These are phyloP conservation scores for Hypericum perforatum DNA, from an alignment of 345 rosid genomes.

Conservation along the genomic window DNA sequence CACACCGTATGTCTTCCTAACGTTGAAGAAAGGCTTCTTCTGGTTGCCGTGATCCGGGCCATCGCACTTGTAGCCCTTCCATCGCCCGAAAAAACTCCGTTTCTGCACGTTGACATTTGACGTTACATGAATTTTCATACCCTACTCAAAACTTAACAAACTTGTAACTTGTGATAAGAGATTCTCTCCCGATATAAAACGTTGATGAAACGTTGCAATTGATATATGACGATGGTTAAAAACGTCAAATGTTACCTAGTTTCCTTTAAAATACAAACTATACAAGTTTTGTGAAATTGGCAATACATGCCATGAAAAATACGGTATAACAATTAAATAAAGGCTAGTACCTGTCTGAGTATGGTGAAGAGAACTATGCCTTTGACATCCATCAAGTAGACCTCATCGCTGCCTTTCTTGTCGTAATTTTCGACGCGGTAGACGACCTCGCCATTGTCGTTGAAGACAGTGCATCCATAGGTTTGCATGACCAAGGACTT, in stretches of 20 bases:
- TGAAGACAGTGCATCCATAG: constrained; percentile 38
- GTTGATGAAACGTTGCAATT: no score
- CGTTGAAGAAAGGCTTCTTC: constrained; percentile 10
- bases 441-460: constrained; percentile 29
- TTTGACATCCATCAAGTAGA: constrained; percentile 34
- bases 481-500: constrained; percentile 33
- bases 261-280: no score
- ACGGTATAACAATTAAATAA: no score
- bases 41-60: constrained; percentile 3
- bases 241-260: no score
- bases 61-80: constrained; percentile 20
- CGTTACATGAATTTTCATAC: no score
- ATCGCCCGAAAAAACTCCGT: constrained; percentile 7
- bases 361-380: constrained; percentile 38
- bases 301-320: no score
- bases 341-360: constrained; percentile 19
- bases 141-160: no score
- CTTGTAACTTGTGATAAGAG: no score
- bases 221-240: no score
- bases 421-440: constrained; percentile 41
- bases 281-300: no score
- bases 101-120: constrained; percentile 6
- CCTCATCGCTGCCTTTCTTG: constrained; percentile 24
- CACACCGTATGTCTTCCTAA: constrained; percentile 1
- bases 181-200: no score